Evolutionary conservation across 257 asterid genomes (phyloP).

Genomic region (Mentha longifolia): DNA sequence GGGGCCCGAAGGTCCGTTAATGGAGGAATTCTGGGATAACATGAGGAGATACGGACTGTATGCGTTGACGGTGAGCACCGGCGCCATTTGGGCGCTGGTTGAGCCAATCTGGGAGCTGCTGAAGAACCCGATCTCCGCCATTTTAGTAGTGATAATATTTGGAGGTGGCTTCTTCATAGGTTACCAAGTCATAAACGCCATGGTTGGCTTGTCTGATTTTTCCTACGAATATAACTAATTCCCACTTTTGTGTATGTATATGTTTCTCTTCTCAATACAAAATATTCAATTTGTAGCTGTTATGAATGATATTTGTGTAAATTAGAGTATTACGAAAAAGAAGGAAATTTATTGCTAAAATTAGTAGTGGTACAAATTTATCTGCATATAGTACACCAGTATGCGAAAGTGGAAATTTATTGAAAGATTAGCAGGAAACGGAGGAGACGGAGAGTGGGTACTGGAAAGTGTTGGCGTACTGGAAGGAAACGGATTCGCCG

Average conservation of each 20-base stretch:
- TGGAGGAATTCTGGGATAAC: slow-evolving; percentile 98
- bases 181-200: slow-evolving; percentile 84
- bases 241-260: too few relatives aligned
- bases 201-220: slow-evolving; percentile 93
- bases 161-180: slow-evolving; percentile 70
- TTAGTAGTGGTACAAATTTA: too few relatives aligned
- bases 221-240: slow-evolving; percentile 58
- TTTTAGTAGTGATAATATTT: slow-evolving; percentile 56
- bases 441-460: slow-evolving; percentile 62
- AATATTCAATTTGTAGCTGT: too few relatives aligned
- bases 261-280: too few relatives aligned
- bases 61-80: slow-evolving; percentile 89
- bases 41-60: slow-evolving; percentile 91
- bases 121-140: slow-evolving; percentile 84
- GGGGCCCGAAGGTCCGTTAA: slow-evolving; percentile 88
- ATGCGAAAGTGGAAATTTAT: too few relatives aligned
- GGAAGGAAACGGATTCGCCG: slow-evolving; percentile 50
- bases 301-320: too few relatives aligned
- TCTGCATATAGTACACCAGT: too few relatives aligned
- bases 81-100: slow-evolving; percentile 61
- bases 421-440: slow-evolving; percentile 34
- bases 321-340: too few relatives aligned
- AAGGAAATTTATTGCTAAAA: too few relatives aligned
- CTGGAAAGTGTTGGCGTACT: slow-evolving; percentile 62
- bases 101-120: slow-evolving; percentile 75